phyloP scores from a whole-genome alignment of 768 basidiomycete genomes.

The Pleurotus ostreatus region DNA sequence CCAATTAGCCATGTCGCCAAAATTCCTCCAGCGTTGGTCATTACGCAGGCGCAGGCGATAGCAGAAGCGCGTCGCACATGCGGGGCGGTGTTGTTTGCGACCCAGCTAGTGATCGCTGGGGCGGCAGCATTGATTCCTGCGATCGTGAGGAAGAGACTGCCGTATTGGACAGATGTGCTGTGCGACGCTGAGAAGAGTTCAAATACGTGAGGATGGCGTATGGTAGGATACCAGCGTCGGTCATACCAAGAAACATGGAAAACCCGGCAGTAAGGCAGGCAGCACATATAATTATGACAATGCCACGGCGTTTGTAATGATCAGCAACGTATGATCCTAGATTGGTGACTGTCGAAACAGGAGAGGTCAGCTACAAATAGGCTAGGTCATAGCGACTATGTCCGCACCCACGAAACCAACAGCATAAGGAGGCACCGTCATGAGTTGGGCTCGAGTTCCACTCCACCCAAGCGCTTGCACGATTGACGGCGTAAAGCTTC shows the following conservation, averaged over 20 bases:
- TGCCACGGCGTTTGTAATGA: constrained; percentile 29
- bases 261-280: constrained; percentile 28
- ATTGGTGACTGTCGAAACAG: constrained; percentile 26
- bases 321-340: constrained; percentile 32
- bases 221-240: background rate
- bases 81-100: constrained; percentile 38
- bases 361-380: background rate
- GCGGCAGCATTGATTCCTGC: constrained; percentile 29
- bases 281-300: constrained; percentile 27
- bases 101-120: constrained; percentile 34
- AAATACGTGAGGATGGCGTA: background rate
- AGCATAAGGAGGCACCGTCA: constrained; percentile 37
- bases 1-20: constrained; percentile 40
- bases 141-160: constrained; percentile 31
- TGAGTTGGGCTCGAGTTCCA: constrained; percentile 37
- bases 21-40: constrained; percentile 34
- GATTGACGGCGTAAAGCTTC: constrained; percentile 54
- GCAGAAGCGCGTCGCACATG: constrained; percentile 33
- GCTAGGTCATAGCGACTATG: background rate
- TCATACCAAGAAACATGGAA: constrained; percentile 34
- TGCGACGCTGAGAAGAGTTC: constrained; percentile 11
- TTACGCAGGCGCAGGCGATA: constrained; percentile 30
- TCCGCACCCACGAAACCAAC: constrained; percentile 29
- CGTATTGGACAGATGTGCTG: constrained; percentile 26
- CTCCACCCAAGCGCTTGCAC: constrained; percentile 42